Conservation (phyloP, 495 filamentous ascomycete species). For the Podospora australis region DNA sequence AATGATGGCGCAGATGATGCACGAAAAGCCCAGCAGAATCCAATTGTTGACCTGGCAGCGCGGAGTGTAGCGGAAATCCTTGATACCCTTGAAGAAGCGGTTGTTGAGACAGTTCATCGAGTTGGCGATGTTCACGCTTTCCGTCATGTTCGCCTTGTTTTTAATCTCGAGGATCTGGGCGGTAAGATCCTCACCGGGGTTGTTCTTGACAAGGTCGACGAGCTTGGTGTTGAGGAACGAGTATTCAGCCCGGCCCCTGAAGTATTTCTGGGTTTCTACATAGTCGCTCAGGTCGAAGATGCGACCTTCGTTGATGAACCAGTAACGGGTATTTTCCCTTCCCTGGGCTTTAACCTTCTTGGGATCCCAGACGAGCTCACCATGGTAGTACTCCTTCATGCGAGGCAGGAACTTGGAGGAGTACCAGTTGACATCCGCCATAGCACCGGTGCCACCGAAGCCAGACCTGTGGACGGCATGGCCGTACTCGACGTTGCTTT, state of each 20-base stretch:
- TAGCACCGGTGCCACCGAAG: slow-evolving; percentile 44
- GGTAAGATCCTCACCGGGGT: slow-evolving; percentile 74
- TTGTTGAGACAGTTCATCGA: slow-evolving; percentile 75
- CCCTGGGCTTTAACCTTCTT: slow-evolving; percentile 55
- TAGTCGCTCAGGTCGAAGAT: slow-evolving; percentile 93
- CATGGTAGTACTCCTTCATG: slow-evolving; percentile 82
- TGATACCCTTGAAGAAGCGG: slow-evolving; percentile 72
- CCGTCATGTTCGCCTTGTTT: slow-evolving; percentile 30
- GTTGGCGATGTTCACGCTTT: slow-evolving; percentile 40
- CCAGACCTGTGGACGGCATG: slow-evolving; percentile 58
- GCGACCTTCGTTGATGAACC: slow-evolving; percentile 67
- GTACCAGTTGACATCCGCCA: slow-evolving; percentile 72
- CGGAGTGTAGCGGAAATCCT: slow-evolving; percentile 73
- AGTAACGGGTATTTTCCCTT: slow-evolving; percentile 59
- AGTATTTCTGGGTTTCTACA: slow-evolving; percentile 61
- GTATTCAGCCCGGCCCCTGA: slow-evolving; percentile 40
- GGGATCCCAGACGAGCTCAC: slow-evolving; percentile 64
- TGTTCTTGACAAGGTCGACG: slow-evolving; percentile 58
- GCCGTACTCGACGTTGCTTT: slow-evolving; percentile 42
- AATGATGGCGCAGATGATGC: slow-evolving; percentile 74
- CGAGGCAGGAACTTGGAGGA: slow-evolving; percentile 60
- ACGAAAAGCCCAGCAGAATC: slow-evolving; percentile 78
- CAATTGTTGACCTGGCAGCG: slow-evolving; percentile 87
- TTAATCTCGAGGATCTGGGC: slow-evolving; percentile 48
- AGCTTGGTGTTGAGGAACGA: slow-evolving; percentile 63